Conservation (phyloP, 345 rosid species). For the Ceriops decandra region DNA sequence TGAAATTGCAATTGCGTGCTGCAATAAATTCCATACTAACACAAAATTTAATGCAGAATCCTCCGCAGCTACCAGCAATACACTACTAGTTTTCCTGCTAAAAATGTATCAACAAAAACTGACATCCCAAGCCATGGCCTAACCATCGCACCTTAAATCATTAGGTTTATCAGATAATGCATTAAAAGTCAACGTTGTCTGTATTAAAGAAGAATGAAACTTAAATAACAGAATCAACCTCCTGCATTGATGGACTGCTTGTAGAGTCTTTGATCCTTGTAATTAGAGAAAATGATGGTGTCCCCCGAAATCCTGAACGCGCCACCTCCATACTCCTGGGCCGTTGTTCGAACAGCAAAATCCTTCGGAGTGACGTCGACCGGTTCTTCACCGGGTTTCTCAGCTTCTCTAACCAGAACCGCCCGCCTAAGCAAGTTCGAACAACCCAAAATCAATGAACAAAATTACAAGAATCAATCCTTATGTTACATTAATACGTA, state of each 20-base stretch:
- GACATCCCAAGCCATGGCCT: too few relatives aligned
- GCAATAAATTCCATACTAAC: neutral
- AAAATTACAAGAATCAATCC: neutral
- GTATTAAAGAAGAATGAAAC: neutral
- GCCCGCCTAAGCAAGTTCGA: slow-evolving; percentile 42
- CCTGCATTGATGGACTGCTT: slow-evolving; percentile 41
- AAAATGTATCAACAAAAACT: too few relatives aligned
- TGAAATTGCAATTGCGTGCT: too few relatives aligned
- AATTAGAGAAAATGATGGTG: slow-evolving; percentile 67
- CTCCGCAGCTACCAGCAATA: too few relatives aligned
- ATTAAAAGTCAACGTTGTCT: too few relatives aligned
- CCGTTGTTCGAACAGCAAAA: slow-evolving; percentile 63
- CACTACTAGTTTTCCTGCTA: too few relatives aligned
- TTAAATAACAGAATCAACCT: slow-evolving; percentile 32
- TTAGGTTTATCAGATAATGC: too few relatives aligned
- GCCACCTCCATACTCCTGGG: slow-evolving; percentile 97
- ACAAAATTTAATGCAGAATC: neutral
- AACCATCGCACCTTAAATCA: too few relatives aligned
- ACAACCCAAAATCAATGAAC: neutral
- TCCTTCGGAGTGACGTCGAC: slow-evolving; percentile 78
- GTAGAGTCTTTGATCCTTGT: slow-evolving; percentile 84
- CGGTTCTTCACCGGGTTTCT: slow-evolving; percentile 49
- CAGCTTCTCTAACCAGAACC: slow-evolving; percentile 63
- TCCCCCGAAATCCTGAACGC: slow-evolving; percentile 61
- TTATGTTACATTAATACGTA: neutral